Conservation (phyloP, 106 monocot species). For the Iris macrosiphon region DNA sequence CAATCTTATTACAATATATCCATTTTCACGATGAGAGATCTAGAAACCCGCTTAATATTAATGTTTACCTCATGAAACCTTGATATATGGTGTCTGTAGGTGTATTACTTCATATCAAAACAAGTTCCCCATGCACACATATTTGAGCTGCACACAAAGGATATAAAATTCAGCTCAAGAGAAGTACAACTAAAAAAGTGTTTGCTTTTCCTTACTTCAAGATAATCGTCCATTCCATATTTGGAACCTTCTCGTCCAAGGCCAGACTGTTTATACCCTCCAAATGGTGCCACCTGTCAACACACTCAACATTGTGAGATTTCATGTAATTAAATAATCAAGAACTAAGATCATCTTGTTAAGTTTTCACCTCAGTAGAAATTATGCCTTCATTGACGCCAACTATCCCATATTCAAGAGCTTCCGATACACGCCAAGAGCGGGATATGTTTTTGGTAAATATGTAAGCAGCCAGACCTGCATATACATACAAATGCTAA, state of each 20-base stretch:
- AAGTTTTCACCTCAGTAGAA: constrained; percentile 66
- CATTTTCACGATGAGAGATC: too few species aligned
- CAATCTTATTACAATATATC: too few species aligned
- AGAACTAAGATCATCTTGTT: not conserved
- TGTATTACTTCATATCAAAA: too few species aligned
- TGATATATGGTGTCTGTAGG: too few species aligned
- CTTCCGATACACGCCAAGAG: constrained; percentile 92
- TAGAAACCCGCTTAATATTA: too few species aligned
- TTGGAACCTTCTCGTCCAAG: constrained; percentile 98
- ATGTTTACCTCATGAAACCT: too few species aligned
- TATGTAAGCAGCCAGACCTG: constrained; percentile 87
- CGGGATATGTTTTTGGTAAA: constrained; percentile 80
- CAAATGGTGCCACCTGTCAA: constrained; percentile 94
- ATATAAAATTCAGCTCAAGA: not conserved
- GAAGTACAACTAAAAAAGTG: not conserved
- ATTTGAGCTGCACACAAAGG: constrained; percentile 59
- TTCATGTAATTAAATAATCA: not conserved
- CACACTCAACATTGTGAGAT: not conserved
- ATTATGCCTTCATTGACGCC: constrained; percentile 92
- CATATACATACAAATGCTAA: too few species aligned
- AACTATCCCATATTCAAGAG: constrained; percentile 95
- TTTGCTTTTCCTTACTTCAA: constrained; percentile 43
- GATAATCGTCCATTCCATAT: constrained; percentile 90
- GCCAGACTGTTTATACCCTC: constrained; percentile 92
- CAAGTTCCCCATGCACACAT: constrained; percentile 90